Evolutionary conservation across 202 grass and related monocot species (phyloP).

Genomic region (Hordeum pubiflorum): DNA sequence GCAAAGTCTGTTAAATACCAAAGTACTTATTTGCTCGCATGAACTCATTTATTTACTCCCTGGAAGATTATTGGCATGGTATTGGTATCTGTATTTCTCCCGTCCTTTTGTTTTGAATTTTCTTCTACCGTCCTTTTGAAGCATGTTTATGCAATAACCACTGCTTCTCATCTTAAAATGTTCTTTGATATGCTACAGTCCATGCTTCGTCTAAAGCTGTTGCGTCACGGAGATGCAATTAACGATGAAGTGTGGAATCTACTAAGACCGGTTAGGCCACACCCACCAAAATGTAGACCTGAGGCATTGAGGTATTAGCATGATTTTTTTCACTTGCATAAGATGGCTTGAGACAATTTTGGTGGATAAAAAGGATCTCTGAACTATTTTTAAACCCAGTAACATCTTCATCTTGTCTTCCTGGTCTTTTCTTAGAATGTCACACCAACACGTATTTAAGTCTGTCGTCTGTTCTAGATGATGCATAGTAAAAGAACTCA

Average conservation of each 20-base stretch:
- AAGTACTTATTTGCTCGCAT: neutral
- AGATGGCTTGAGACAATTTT: neutral
- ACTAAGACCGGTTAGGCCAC: constrained; percentile 30
- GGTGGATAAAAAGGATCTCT: neutral
- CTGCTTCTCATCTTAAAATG: neutral
- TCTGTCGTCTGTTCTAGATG: neutral
- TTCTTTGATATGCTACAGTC: constrained; percentile 46
- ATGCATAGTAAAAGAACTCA: neutral
- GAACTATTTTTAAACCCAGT: neutral
- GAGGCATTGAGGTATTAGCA: constrained; percentile 52
- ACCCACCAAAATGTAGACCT: constrained; percentile 32
- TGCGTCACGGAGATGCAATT: constrained; percentile 46
- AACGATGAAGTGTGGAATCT: constrained; percentile 40
- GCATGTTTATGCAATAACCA: neutral
- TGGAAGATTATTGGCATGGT: neutral
- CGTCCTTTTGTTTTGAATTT: no score
- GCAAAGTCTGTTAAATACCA: constrained; percentile 15
- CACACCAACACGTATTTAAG: neutral
- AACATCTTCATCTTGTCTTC: neutral
- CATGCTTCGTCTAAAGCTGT: constrained; percentile 69
- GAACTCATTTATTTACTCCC: neutral
- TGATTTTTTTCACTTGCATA: neutral
- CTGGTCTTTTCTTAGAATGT: neutral
- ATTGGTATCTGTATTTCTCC: neutral
- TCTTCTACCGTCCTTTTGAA: neutral